Conservation (phyloP, 208 protist species). For the Leishmania braziliensis region DNA sequence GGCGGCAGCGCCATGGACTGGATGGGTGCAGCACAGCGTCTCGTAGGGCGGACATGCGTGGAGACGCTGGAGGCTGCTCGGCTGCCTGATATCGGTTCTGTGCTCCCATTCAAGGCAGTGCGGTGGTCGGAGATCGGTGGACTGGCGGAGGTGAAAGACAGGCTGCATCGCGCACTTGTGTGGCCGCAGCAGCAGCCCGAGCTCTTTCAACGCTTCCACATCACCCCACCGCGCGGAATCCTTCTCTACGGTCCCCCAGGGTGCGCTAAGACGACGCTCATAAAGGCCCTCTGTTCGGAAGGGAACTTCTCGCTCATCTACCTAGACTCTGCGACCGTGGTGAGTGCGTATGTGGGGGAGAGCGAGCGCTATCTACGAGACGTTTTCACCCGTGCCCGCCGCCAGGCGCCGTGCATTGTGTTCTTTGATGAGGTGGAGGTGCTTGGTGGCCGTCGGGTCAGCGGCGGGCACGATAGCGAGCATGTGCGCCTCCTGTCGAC, state of each 20-base stretch:
- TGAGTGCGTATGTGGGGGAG: constrained; percentile 95
- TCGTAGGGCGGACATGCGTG: constrained; percentile 59
- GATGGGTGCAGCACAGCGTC: constrained; percentile 41
- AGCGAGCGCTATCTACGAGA: constrained; percentile 90
- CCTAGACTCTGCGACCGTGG: constrained; percentile 81
- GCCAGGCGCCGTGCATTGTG: constrained; percentile 89
- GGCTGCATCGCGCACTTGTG: constrained; percentile 98
- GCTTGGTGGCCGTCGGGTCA: constrained; percentile 64
- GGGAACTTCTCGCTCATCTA: constrained; percentile 84
- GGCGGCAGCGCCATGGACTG: constrained; percentile 33
- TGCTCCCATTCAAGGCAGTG: constrained; percentile 59
- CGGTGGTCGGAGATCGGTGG: constrained; percentile 99
- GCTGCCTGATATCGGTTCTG: constrained; percentile 10
- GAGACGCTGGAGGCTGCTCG: constrained; percentile 58
- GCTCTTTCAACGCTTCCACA: constrained; percentile 98
- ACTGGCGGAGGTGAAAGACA: constrained; percentile 96
- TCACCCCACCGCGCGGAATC: constrained; percentile 93
- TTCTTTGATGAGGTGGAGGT: constrained; percentile 97
- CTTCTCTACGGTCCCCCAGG: constrained; percentile 96
- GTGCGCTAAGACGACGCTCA: constrained; percentile 94
- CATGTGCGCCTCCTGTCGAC: constrained; percentile 94
- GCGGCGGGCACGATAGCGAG: constrained; percentile 35
- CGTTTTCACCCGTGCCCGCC: constrained; percentile 76
- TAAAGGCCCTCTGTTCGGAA: constrained; percentile 85
- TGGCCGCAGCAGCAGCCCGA: constrained; percentile 99